Percentiles rank a stretch among this genome's conserved stretches.
Conservation (phyloP, 768 basidiomycete species). For the Tulasnella sp. region DNA sequence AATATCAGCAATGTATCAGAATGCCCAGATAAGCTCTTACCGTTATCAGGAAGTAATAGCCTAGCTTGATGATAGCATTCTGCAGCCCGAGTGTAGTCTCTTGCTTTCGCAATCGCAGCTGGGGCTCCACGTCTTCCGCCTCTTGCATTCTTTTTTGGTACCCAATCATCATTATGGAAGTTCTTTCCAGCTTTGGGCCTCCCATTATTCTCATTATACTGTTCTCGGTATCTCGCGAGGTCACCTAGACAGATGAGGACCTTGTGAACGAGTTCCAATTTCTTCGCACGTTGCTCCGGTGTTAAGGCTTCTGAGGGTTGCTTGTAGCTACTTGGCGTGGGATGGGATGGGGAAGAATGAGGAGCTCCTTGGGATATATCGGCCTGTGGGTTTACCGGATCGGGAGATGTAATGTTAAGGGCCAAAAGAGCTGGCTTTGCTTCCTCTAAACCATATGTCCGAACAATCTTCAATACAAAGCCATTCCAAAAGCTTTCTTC, state of each 20-base stretch:
- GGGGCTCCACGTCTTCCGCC: slow-evolving; percentile 38
- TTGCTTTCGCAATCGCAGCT: slow-evolving; percentile 36
- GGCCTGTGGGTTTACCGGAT: neutral
- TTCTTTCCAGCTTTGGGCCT: slow-evolving; percentile 44
- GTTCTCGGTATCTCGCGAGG: slow-evolving; percentile 84
- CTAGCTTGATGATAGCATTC: slow-evolving; percentile 80
- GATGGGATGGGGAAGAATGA: neutral
- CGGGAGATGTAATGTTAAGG: slow-evolving; percentile 35
- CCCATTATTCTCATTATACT: slow-evolving; percentile 63
- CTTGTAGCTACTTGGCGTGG: slow-evolving; percentile 23
- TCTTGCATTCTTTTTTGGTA: slow-evolving; percentile 43
- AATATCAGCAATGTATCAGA: neutral
- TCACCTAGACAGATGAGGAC: slow-evolving; percentile 87
- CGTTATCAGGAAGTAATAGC: slow-evolving; percentile 69
- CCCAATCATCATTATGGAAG: slow-evolving; percentile 14
- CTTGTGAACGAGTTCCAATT: slow-evolving; percentile 71
- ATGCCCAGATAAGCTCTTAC: slow-evolving; percentile 24
- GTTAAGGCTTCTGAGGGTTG: slow-evolving; percentile 34
- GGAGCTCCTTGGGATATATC: neutral
- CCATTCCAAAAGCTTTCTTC: slow-evolving; percentile 89
- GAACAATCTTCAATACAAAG: slow-evolving; percentile 60
- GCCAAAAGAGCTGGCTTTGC: slow-evolving; percentile 42
- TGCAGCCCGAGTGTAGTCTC: slow-evolving; percentile 61
- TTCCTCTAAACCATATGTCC: slow-evolving; percentile 56
- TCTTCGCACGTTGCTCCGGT: slow-evolving; percentile 42